A percentile compares a stretch with the other conserved stretches of the same genome.
Conservation (phyloP, 208 protist species). For the Acanthamoeba sp. region DNA sequence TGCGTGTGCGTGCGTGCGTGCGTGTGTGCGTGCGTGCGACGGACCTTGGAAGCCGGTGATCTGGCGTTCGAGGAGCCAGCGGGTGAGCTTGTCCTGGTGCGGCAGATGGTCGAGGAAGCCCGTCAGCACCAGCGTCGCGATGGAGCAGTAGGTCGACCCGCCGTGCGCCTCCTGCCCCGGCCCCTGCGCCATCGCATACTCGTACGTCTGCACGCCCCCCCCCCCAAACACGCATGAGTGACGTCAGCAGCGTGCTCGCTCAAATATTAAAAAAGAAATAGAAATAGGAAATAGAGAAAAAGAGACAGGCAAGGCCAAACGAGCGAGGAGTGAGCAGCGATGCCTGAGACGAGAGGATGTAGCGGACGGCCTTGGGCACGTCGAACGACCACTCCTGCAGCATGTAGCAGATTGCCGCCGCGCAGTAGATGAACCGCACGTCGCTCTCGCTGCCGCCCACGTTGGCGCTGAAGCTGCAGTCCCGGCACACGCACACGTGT, state of each 20-base stretch:
- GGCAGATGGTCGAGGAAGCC: slow-evolving; percentile 56
- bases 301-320: neutral
- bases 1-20: too few relatives aligned
- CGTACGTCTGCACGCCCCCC: slow-evolving; percentile 84
- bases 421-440: slow-evolving; percentile 90
- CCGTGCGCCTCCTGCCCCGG: slow-evolving; percentile 87
- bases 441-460: slow-evolving; percentile 81
- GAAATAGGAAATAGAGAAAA: too few relatives aligned
- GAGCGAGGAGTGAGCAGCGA: neutral
- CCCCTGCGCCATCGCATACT: slow-evolving; percentile 88
- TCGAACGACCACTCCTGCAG: slow-evolving; percentile 89
- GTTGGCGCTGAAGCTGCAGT: slow-evolving; percentile 68
- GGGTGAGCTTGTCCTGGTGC: slow-evolving; percentile 12
- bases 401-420: slow-evolving; percentile 85
- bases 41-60: slow-evolving; percentile 63
- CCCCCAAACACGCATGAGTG: too few relatives aligned
- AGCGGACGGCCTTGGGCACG: slow-evolving; percentile 78
- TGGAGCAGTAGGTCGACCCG: slow-evolving; percentile 92
- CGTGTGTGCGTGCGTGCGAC: too few relatives aligned
- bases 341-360: slow-evolving; percentile 79
- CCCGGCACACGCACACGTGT: neutral
- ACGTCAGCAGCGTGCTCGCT: too few relatives aligned
- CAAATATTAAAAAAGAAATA: too few relatives aligned
- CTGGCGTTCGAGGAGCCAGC: slow-evolving; percentile 72
- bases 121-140: slow-evolving; percentile 89